A percentile compares a stretch with the other conserved stretches of the same genome.
phyloP scores from a whole-genome alignment of 2,329 filamentous ascomycete genomes.

The Pyrenophora seminiperda region DNA sequence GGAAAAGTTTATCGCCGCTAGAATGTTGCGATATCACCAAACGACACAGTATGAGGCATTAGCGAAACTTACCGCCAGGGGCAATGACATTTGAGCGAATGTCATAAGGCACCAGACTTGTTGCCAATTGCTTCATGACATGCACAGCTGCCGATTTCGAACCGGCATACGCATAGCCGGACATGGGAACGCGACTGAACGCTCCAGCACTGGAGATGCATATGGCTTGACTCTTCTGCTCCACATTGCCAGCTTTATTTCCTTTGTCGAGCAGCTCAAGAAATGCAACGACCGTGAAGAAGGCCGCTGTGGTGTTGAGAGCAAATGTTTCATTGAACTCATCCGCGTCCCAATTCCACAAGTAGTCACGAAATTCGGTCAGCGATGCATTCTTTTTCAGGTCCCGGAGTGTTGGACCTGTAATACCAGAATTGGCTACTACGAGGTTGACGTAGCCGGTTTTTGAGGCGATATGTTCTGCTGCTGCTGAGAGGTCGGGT shows the following conservation, averaged over 20 bases:
- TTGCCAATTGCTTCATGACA: constrained; percentile 56
- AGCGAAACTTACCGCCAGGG: constrained; percentile 45
- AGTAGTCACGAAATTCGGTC: constrained; percentile 3
- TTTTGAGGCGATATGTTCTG: constrained; percentile 14
- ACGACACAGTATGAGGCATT: background rate
- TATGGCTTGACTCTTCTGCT: constrained; percentile 9
- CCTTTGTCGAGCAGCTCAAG: constrained; percentile 49
- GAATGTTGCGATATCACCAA: background rate
- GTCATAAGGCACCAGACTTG: constrained; percentile 44
- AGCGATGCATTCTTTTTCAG: constrained; percentile 7
- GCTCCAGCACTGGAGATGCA: constrained; percentile 12
- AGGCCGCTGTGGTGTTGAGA: constrained; percentile 46
- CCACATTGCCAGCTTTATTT: constrained; percentile 29
- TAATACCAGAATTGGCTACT: constrained; percentile 29
- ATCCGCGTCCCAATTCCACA: constrained; percentile 12
- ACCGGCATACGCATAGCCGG: constrained; percentile 21
- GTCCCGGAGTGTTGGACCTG: constrained; percentile 16
- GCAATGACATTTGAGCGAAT: constrained; percentile 58
- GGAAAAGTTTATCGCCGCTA: no score
- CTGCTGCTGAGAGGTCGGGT: constrained; percentile 18
- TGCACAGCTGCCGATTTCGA: constrained; percentile 49
- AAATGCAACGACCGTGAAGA: constrained; percentile 50
- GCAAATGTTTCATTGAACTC: constrained; percentile 35
- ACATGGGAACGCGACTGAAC: constrained; percentile 22
- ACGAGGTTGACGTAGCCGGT: constrained; percentile 31